phyloP scores from a whole-genome alignment of 1,139 yeast genomes.

The Diutina sp. region DNA sequence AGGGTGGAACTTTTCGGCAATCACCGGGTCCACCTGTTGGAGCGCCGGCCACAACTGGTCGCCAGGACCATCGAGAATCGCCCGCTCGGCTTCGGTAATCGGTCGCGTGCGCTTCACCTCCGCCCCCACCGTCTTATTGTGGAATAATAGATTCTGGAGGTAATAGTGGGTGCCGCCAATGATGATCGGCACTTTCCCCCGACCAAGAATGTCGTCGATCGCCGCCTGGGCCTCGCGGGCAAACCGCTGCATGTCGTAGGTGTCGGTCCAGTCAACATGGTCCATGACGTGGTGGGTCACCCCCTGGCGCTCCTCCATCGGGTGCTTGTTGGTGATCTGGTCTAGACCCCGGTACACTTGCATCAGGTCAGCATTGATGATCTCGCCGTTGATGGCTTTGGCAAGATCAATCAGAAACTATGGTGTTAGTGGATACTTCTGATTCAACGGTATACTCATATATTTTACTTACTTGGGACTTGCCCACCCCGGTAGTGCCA shows the following conservation, averaged over 20 bases:
- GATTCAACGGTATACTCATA: background rate
- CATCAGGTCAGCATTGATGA: constrained; percentile 95
- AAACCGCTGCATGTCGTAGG: constrained; percentile 75
- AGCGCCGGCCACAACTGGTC: constrained; percentile 36
- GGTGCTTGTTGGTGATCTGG: constrained; percentile 85
- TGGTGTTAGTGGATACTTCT: background rate
- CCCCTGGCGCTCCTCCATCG: constrained; percentile 59
- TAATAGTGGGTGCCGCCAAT: constrained; percentile 97
- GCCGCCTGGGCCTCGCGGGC: constrained; percentile 51
- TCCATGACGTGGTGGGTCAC: constrained; percentile 80
- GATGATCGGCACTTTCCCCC: constrained; percentile 72
- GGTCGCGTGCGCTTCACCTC: constrained; percentile 8
- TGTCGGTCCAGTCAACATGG: constrained; percentile 69
- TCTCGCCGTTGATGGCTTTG: constrained; percentile 65
- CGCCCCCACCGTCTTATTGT: constrained; percentile 43
- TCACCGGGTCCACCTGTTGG: constrained; percentile 47
- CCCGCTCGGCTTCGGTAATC: constrained; percentile 26
- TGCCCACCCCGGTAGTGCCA: constrained; percentile 98
- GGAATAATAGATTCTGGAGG: constrained; percentile 62
- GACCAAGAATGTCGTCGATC: constrained; percentile 50
- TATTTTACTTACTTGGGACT: constrained; percentile 51
- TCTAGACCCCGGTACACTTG: constrained; percentile 72
- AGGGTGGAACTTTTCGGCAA: constrained; percentile 82
- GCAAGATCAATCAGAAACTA: constrained; percentile 71
- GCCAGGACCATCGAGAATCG: constrained; percentile 45